Base-by-base conservation (phyloP, 768 basidiomycete genomes). In the Hysterangium stoloniferum region DNA sequence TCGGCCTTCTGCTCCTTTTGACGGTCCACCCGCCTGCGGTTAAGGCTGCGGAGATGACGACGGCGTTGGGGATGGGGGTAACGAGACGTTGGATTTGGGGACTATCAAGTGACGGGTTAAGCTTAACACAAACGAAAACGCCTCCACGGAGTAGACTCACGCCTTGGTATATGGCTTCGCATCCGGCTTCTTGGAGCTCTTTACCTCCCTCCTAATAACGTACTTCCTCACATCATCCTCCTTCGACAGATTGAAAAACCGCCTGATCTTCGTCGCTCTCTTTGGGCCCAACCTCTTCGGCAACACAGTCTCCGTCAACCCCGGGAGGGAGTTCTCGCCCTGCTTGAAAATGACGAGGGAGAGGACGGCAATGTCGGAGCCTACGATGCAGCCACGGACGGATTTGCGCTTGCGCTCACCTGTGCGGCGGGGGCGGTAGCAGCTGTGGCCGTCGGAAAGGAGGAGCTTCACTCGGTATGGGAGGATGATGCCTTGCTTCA, bases 371-470 rank as follows among this genome's bases (percentile, higher is more conserved):
- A 98, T 96, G 69, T 99, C 94, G 64, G 91, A 79, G 58, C 88
- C 92, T 66, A 97, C 89, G 70, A 98, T 97, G 78, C 93, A 96
- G 29, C 95, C 95, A 56, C 95, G 88, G 55, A 99, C 90, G 62
- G 94, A 96, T 74, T 98, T 98, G 78, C 95, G 88, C 78, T 89
- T 93, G 72, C 95, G 89, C 74, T 99, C 94, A 64, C 95, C 95
- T 43, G 76, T 70, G 68, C 93, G 88, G 64, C 93, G 88, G 58
- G 76, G 68, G 61, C 95, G 91, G 80, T 89, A 97, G 80, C 95
- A 98, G 28, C 94, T 95, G 82, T 98, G 95, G 45, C 93, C 93
- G 68, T 95, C 89, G 56, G 88, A 62, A 65, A 99, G 87, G 63
- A 98, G 88, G 58, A 99, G 86, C 55, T 80, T 76, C 61, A 94